These are phyloP conservation scores for Sporothrix curviconia DNA, from an alignment of 2,329 filamentous ascomycete species.

Conservation along the genomic window DNA sequence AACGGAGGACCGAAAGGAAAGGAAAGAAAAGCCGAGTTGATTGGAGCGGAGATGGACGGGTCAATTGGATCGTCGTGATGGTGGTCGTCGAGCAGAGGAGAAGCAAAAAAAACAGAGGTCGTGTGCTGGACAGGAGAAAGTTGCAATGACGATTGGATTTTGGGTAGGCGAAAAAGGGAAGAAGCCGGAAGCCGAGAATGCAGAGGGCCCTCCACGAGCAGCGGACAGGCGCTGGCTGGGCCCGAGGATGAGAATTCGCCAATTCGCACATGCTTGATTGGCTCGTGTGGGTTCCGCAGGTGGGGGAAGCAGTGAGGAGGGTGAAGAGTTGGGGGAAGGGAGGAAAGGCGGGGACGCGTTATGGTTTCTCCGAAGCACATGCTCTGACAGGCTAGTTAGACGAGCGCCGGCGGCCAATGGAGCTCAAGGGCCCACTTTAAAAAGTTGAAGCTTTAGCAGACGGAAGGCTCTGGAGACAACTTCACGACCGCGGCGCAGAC, in stretches of 20 bases:
- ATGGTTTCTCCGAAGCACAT: slow-evolving; percentile 15
- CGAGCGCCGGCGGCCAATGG: background rate
- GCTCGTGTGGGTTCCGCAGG: slow-evolving; percentile 8
- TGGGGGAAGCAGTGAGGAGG: background rate
- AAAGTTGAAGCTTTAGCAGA: slow-evolving; percentile 10
- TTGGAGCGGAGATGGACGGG: slow-evolving; percentile 16
- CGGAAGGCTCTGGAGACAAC: too few species aligned
- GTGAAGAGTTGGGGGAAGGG: background rate
- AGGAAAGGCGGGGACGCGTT: slow-evolving; percentile 8
- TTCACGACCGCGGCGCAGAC: background rate
- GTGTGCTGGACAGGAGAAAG: background rate
- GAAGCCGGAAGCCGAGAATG: slow-evolving; percentile 17
- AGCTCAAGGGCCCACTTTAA: slow-evolving; percentile 2
- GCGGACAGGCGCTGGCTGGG: slow-evolving; percentile 7
- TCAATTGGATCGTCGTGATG: slow-evolving; percentile 13
- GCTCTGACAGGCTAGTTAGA: too few species aligned
- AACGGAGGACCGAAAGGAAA: background rate
- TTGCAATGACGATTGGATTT: slow-evolving; percentile 5
- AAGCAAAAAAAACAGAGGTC: background rate
- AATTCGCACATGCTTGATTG: slow-evolving; percentile 21
- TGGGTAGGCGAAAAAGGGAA: slow-evolving; percentile 9
- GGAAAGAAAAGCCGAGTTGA: background rate
- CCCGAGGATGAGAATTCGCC: slow-evolving; percentile 20
- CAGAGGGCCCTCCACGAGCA: background rate
- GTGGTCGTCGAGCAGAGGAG: slow-evolving; percentile 1